Evolutionary conservation across 2,329 filamentous ascomycete species (phyloP), one percentile per base, ranked within the genome.

Genomic region (Decorospora gaudefroyi): DNA sequence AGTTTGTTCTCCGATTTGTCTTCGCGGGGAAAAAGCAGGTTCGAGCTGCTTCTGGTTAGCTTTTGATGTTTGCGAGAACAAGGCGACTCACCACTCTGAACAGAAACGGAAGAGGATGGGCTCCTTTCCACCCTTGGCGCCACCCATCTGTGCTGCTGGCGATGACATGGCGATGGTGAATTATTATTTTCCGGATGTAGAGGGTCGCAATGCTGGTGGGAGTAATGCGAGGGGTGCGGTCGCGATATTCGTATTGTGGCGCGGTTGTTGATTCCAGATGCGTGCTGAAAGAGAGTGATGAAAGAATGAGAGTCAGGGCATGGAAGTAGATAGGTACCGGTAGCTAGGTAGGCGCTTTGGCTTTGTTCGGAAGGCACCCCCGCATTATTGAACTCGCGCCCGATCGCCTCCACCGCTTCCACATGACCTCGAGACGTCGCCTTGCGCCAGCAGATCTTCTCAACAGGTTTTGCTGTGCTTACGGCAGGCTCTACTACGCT

Each of bases 41-140:
- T 99, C 63, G 91, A 96, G 77, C 85, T 88, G 59, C 25, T 28
- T 18, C 23, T 18, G 39, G 17, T 55, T 43, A 55, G 42, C 51
- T 21, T 12, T 25, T 10, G 4, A 34, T 13, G 29, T 22, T 41
- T 28, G 36, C 18, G 11, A 12, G 4, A 9, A 6, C 4, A 22
- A 17, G 21, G 25, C 13, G 17, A 59, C 75, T 62, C 72, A 86
- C 85, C 93, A 99, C 80, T 99, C 93, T 62, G 90, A 90, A 78
- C 93, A 99, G 80, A 99, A 99, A 66, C 89, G 87, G 74, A 97
- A 99, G 33, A 89, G 90, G 72, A 97, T 91, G 72, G 95, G 90
- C 74, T 92, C 74, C 30, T 68, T 65, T 26, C 57, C 55, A 32
- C 54, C 85, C 55, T 65, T 61, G 38, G 51, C 85, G 52, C 45